phyloP scores from a whole-genome alignment of 2,329 filamentous ascomycete genomes.

The Arthrocladium fulminans region DNA sequence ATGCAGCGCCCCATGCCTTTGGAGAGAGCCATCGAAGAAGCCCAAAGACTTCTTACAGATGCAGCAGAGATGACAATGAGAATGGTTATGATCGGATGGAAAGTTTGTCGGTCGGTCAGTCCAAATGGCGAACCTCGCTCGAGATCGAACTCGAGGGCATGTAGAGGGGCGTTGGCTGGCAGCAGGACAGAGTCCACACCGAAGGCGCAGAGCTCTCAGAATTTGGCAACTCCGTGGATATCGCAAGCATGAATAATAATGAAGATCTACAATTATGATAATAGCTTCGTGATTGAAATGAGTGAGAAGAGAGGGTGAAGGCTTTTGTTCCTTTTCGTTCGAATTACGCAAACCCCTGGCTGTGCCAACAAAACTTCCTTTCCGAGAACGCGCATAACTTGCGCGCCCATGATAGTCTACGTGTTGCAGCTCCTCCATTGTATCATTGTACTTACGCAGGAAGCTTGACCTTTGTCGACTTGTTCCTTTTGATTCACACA shows the following conservation, averaged over 20 bases:
- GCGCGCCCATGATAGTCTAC: too few species aligned
- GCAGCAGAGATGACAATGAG: conserved; percentile 27
- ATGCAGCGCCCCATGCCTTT: conserved; percentile 25
- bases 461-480: too few species aligned
- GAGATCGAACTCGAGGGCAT: background rate
- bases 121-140: background rate
- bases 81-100: conserved; percentile 23
- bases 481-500: too few species aligned
- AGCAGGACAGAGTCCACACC: background rate
- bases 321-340: too few species aligned
- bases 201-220: background rate
- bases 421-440: too few species aligned
- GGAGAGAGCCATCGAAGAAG: conserved; percentile 25
- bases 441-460: too few species aligned
- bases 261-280: background rate
- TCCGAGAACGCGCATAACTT: too few species aligned
- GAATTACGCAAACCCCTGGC: too few species aligned
- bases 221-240: background rate
- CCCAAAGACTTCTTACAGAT: conserved; percentile 24
- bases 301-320: background rate
- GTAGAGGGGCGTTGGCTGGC: background rate
- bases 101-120: background rate
- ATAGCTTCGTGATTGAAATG: background rate
- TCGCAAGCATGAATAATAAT: background rate
- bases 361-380: too few species aligned